phyloP scores from a whole-genome alignment of 2,329 filamentous ascomycete genomes.

The Emmonsiellopsis sp. region DNA sequence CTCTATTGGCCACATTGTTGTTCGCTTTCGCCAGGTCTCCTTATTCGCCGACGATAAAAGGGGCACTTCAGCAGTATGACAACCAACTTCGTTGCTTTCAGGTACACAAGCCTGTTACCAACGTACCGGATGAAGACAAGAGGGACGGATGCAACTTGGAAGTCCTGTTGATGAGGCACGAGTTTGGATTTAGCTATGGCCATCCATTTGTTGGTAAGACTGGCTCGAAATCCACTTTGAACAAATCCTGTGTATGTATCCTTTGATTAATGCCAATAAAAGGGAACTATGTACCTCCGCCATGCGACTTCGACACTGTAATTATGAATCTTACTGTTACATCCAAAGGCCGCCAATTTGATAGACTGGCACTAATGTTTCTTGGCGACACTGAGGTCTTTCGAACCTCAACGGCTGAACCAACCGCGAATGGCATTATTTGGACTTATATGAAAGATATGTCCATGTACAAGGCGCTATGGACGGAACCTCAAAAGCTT shows the following conservation, averaged over 20 bases:
- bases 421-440: conserved; percentile 57
- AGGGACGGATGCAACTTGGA: conserved; percentile 16
- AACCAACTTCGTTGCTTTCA: conserved; percentile 50
- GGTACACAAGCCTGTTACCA: conserved; percentile 54
- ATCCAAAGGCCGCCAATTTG: conserved; percentile 63
- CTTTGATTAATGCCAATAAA: not conserved
- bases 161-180: conserved; percentile 57
- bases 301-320: conserved; percentile 63
- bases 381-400: conserved; percentile 72
- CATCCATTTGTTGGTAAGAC: conserved; percentile 58
- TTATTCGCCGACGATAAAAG: not conserved
- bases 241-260: not conserved
- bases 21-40: not conserved
- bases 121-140: conserved; percentile 25
- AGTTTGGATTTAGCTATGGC: conserved; percentile 66
- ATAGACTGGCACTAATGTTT: conserved; percentile 66
- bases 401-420: conserved; percentile 73
- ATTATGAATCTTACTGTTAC: conserved; percentile 67
- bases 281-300: conserved; percentile 58
- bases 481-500: conserved; percentile 59
- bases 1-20: not conserved
- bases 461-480: conserved; percentile 60
- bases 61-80: not conserved
- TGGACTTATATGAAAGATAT: conserved; percentile 75
- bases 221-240: not conserved